Evolutionary conservation across 164 flowering plant genomes (phyloP), one percentile per base, ranked within the genome.

Genomic region (Magnolia sinica): DNA sequence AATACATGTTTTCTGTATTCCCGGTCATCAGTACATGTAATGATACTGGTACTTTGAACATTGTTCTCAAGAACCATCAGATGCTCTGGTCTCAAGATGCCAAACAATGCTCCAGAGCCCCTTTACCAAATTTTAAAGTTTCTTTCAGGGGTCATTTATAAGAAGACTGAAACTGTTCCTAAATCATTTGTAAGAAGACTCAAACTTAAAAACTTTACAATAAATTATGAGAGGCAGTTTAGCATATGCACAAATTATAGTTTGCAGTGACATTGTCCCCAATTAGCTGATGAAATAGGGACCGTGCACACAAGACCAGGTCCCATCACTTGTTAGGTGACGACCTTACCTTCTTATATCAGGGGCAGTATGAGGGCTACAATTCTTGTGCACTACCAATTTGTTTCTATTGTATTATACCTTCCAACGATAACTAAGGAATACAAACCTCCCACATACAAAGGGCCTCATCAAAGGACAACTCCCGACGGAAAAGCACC

Each of bases 391-490:
- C 45, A 37, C 45, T 37, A 37, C 45, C 45, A 37, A 37, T 37
- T 37, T 37, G 45, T 37, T 37, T 37, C 45, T 4, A 37, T 37
- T 37, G 45, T 37, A 37, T 37, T 68, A 18, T 31, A 70, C 18
- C 16, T 50, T 10, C 22, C 73, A 70, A 70, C 45, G 20, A 20
- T 7, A 20, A 70, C 55, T 7, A 70, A 74, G 16, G 58, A 50
- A 73, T 37, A 81, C 96, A 81, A 79, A 93, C 98, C 98, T 93
- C 98, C 98, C 98, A 93, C 98, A 93, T 91, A 79, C 86, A 84
- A 82, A 93, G 96, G 76, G 91, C 92, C 74, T 92, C 98, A 72
- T 73, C 80, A 78, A 93, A 93, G 72, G 98, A 86, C 61, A 93
- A 80, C 80, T 93, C 98, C 77, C 98, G 88, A 5, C 98, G 98